These are phyloP conservation scores for Colletotrichum tofieldiae DNA, from an alignment of 2,329 filamentous ascomycete genomes.

Conservation along the genomic window DNA sequence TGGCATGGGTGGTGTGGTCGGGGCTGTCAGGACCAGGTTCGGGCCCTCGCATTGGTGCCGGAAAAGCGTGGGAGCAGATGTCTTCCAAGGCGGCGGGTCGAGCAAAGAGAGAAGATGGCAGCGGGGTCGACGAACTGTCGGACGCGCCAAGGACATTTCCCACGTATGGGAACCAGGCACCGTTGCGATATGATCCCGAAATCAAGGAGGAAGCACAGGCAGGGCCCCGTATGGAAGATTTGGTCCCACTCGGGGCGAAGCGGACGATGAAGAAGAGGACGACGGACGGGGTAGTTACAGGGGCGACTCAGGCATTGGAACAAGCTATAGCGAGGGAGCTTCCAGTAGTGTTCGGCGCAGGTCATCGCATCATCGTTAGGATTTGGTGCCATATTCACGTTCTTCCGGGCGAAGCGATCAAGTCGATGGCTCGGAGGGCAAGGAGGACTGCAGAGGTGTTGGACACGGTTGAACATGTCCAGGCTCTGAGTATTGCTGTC, in stretches of 20 bases:
- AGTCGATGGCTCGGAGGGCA: not conserved
- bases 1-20: conserved; percentile 75
- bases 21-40: conserved; percentile 37
- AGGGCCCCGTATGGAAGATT: conserved; percentile 51
- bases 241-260: conserved; percentile 57
- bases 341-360: conserved; percentile 52
- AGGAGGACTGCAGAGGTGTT: not conserved
- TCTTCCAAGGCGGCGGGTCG: not conserved
- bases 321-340: conserved; percentile 64
- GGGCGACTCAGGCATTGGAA: conserved; percentile 68
- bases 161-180: conserved; percentile 58
- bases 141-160: conserved; percentile 63
- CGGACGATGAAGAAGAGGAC: conserved; percentile 58
- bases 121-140: conserved; percentile 53
- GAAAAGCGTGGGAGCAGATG: conserved; percentile 34
- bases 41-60: conserved; percentile 43
- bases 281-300: conserved; percentile 48
- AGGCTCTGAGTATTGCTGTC: not conserved
- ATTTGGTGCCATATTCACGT: too few relatives aligned
- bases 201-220: conserved; percentile 52
- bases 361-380: conserved; percentile 45
- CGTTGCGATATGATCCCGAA: conserved; percentile 58
- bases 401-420: too few relatives aligned
- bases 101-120: conserved; percentile 49
- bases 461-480: not conserved